Percentiles rank a stretch among this genome's conserved stretches.
Evolutionary conservation across 768 basidiomycete genomes (phyloP).

Genomic region (Chlorophyllum brunneum): DNA sequence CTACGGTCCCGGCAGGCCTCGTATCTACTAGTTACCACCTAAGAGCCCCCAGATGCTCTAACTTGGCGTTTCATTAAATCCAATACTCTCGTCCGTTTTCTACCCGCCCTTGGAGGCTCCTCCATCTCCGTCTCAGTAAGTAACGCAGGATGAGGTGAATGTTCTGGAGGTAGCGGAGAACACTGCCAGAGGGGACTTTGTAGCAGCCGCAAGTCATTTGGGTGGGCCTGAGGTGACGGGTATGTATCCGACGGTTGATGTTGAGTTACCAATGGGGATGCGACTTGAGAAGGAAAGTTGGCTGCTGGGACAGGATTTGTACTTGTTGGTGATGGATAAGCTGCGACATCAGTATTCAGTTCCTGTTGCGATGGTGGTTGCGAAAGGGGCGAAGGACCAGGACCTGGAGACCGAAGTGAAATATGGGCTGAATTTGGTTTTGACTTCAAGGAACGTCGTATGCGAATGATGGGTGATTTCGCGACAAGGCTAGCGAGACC

Average conservation of each 20-base stretch:
- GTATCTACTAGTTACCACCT: no score
- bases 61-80: no score
- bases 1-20: no score
- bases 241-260: neutral
- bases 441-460: neutral
- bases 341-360: no score
- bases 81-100: no score
- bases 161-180: constrained; percentile 9
- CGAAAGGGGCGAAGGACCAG: neutral
- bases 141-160: neutral
- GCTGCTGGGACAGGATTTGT: neutral
- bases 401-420: neutral
- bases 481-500: constrained; percentile 2
- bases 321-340: neutral
- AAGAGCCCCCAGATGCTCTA: no score
- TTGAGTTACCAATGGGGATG: neutral
- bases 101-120: no score
- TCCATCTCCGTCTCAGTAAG: neutral
- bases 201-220: constrained; percentile 4
- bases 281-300: neutral
- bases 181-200: constrained; percentile 10
- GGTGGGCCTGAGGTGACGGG: constrained; percentile 6
- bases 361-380: neutral
- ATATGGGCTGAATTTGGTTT: neutral
- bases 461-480: constrained; percentile 3